Evolutionary conservation across 805 yeast species (phyloP).

Genomic region (Candida ulmi): DNA sequence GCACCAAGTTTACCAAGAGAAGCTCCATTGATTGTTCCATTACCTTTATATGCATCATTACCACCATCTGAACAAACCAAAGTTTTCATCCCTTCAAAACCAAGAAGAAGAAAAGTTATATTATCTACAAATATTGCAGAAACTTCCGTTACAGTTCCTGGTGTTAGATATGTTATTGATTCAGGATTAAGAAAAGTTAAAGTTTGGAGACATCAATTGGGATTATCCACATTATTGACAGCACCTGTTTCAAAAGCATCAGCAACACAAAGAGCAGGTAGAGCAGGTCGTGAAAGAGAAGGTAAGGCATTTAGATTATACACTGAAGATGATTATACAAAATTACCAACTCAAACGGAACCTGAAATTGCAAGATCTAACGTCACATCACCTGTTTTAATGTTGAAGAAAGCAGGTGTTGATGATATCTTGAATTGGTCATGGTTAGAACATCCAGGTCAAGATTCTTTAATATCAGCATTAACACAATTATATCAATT

Average conservation of each 20-base stretch:
- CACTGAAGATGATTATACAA: conserved; percentile 62
- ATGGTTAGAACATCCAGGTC: conserved; percentile 91
- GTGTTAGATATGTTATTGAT: conserved; percentile 89
- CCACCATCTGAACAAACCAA: conserved; percentile 78
- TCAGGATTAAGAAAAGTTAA: conserved; percentile 90
- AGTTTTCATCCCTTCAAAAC: conserved; percentile 64
- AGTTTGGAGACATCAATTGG: conserved; percentile 90
- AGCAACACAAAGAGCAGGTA: conserved; percentile 92
- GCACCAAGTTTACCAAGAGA: conserved; percentile 65
- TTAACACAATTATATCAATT: conserved; percentile 71
- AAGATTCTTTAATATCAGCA: conserved; percentile 69
- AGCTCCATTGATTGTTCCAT: conserved; percentile 69
- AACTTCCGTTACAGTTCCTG: conserved; percentile 93
- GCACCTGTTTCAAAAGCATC: conserved; percentile 92
- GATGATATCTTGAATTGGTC: conserved; percentile 81
- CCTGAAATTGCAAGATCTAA: conserved; percentile 90
- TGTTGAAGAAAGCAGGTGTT: conserved; percentile 78
- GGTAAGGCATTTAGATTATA: conserved; percentile 88
- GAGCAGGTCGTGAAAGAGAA: conserved; percentile 97
- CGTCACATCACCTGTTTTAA: conserved; percentile 75
- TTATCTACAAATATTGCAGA: conserved; percentile 96
- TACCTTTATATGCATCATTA: conserved; percentile 91
- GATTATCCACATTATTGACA: conserved; percentile 86
- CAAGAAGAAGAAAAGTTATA: conserved; percentile 76
- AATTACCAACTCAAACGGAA: conserved; percentile 74